These are phyloP conservation scores for Raffaelea albimanens DNA, from an alignment of 2,329 filamentous ascomycete species.

Conservation along the genomic window DNA sequence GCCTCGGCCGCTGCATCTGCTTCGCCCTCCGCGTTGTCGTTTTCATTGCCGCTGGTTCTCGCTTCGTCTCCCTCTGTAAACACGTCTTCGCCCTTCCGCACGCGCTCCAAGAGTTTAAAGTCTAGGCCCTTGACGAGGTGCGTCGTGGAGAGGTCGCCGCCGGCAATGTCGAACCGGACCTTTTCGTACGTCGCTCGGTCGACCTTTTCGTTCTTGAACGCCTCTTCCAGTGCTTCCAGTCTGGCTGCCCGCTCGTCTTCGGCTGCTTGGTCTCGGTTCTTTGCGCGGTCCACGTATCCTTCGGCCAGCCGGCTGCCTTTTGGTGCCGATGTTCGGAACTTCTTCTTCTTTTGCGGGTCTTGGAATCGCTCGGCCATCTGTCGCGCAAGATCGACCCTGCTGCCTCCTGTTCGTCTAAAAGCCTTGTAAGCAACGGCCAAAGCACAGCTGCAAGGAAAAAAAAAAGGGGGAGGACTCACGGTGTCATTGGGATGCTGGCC, in stretches of 20 bases:
- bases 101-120: constrained; percentile 64
- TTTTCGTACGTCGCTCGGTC: constrained; percentile 70
- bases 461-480: constrained; percentile 43
- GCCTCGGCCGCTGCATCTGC: constrained; percentile 24
- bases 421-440: not conserved
- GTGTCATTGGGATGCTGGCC: constrained; percentile 87
- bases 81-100: constrained; percentile 61
- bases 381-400: constrained; percentile 64
- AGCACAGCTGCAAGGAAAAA: not conserved
- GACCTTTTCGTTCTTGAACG: constrained; percentile 75
- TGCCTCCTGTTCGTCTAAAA: constrained; percentile 53
- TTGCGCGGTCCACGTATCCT: constrained; percentile 78
- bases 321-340: constrained; percentile 68
- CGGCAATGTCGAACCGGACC: constrained; percentile 66
- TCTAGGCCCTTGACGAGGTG: constrained; percentile 91
- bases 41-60: constrained; percentile 17
- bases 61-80: constrained; percentile 26
- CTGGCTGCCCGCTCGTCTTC: constrained; percentile 50
- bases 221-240: constrained; percentile 70
- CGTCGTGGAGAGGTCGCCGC: constrained; percentile 70
- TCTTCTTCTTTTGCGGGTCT: constrained; percentile 50
- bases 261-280: constrained; percentile 32
- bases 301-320: constrained; percentile 71
- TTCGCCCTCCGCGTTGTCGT: constrained; percentile 17
- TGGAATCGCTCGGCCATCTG: constrained; percentile 70